phyloP scores from a whole-genome alignment of 164 flowering plant genomes.

The Warburgia ugandensis region DNA sequence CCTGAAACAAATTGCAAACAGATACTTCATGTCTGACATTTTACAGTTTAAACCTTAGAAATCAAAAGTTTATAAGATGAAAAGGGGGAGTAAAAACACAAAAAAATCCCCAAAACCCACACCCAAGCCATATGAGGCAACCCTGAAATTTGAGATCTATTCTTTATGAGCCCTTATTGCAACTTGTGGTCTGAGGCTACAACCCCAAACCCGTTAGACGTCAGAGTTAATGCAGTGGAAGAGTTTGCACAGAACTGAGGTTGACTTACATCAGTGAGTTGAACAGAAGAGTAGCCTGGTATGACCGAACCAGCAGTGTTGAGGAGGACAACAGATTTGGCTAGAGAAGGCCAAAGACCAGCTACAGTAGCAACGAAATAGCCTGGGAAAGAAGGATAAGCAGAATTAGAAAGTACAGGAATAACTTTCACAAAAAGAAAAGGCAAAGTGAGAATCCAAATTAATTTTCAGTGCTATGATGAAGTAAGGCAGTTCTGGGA shows the following conservation, averaged over 20 bases:
- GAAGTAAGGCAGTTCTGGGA: not conserved
- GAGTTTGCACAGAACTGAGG: not conserved
- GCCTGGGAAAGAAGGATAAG: constrained; percentile 31
- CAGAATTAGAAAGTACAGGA: constrained; percentile 8
- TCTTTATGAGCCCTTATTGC: too few relatives aligned
- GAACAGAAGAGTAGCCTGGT: constrained; percentile 41
- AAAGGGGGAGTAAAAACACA: not conserved
- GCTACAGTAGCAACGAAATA: constrained; percentile 58
- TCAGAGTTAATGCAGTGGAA: not conserved
- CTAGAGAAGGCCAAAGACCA: constrained; percentile 64
- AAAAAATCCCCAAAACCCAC: too few relatives aligned
- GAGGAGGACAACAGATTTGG: constrained; percentile 57
- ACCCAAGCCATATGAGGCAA: too few relatives aligned
- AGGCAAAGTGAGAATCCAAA: not conserved
- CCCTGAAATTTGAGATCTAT: too few relatives aligned
- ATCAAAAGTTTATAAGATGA: not conserved
- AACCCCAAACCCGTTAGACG: too few relatives aligned
- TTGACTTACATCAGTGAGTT: constrained; percentile 38
- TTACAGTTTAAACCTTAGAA: not conserved
- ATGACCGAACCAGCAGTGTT: constrained; percentile 68
- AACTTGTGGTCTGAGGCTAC: too few relatives aligned
- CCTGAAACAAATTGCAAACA: constrained; percentile 31
- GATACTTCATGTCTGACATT: too few relatives aligned
- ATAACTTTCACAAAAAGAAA: too few relatives aligned
- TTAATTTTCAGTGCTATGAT: not conserved